Base-by-base conservation (phyloP, 306 rosid genomes). In the Sechiopsis laciniata region DNA sequence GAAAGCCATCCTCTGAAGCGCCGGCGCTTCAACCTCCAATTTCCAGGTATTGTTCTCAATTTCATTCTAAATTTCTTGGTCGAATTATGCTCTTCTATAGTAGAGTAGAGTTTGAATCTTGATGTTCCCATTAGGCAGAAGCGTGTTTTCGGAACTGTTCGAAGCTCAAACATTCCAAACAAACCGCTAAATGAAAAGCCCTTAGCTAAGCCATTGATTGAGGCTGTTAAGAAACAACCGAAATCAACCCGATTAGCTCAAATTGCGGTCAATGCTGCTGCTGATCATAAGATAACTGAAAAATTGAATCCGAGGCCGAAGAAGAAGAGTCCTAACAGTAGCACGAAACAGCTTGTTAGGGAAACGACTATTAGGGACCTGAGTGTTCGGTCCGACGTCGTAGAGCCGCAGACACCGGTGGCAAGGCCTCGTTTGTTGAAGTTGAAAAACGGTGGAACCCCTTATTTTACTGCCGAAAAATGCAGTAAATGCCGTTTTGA, bases 401-500 rank as follows among this genome's bases (percentile, higher is more conserved):
- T 66, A 0, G 74, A 56, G 70, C 81, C 74, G 13, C 55, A 52
- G 61, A 78, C 81, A 12, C 81, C 81, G 0, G 69, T 64, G 24
- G 53, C 69, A 1, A 48, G 46, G 74, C 57, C 59, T 63, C 53
- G 72, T 22, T 24, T 55, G 13, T 55, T n/a, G 5, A 64, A 68
- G 77, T 37, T 22, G 46, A 64, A 55, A 35, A 64, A 56, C 17
- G 53, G 45, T 8, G 73, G 74, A 16, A 78, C 78, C 16, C 81
- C 81, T 15, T 78, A 78, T 58, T 64, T 64, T 20, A 78, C 68
- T 26, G 81, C 74, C 10, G 77, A 73, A 57, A 78, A 73, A 19
- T 78, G 81, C 46, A 78, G 74, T 64, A 78, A 73, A 20, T 78
- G 81, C 61, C 77, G 81, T 42, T 78, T 73, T n/a, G 74, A 78